Conservation (phyloP, 805 yeast species). For the Sugiyamaella mastotermitis region DNA sequence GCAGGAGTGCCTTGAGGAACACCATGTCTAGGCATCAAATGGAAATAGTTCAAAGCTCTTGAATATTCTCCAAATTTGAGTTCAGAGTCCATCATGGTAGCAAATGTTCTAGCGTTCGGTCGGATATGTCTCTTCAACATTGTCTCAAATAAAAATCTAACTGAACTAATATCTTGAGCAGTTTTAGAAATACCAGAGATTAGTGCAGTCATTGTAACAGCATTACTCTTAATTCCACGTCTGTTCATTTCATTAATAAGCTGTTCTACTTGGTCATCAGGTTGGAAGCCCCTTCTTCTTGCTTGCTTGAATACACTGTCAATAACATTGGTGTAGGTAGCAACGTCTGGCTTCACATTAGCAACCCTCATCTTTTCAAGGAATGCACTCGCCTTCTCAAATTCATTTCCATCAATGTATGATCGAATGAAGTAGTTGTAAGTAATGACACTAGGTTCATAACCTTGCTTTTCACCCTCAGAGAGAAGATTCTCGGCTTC, state of each 20-base stretch:
- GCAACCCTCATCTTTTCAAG: conserved; percentile 40
- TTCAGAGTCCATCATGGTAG: conserved; percentile 29
- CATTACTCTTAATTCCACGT: conserved; percentile 36
- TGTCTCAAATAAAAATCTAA: conserved; percentile 42
- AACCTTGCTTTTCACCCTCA: conserved; percentile 30
- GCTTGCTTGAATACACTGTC: conserved; percentile 46
- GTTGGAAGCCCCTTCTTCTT: conserved; percentile 37
- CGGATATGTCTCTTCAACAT: conserved; percentile 32
- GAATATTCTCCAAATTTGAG: conserved; percentile 22
- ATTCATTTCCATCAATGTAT: conserved; percentile 36
- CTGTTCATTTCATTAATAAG: conserved; percentile 39
- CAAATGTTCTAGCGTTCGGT: conserved; percentile 24
- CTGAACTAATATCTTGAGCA: conserved; percentile 44
- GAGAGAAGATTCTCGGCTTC: conserved; percentile 41
- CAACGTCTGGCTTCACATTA: conserved; percentile 48
- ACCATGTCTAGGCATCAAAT: conserved; percentile 21
- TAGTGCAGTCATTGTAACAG: conserved; percentile 45
- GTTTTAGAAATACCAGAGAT: conserved; percentile 48
- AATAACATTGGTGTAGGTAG: conserved; percentile 56
- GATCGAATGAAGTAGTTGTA: conserved; percentile 47
- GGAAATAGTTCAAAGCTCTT: conserved; percentile 19
- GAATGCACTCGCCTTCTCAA: conserved; percentile 43
- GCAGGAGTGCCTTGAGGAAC: conserved; percentile 24
- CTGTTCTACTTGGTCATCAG: conserved; percentile 31
- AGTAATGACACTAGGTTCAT: conserved; percentile 41